These are phyloP conservation scores for Russula brevipes DNA, from an alignment of 768 basidiomycete genomes.

Conservation along the genomic window DNA sequence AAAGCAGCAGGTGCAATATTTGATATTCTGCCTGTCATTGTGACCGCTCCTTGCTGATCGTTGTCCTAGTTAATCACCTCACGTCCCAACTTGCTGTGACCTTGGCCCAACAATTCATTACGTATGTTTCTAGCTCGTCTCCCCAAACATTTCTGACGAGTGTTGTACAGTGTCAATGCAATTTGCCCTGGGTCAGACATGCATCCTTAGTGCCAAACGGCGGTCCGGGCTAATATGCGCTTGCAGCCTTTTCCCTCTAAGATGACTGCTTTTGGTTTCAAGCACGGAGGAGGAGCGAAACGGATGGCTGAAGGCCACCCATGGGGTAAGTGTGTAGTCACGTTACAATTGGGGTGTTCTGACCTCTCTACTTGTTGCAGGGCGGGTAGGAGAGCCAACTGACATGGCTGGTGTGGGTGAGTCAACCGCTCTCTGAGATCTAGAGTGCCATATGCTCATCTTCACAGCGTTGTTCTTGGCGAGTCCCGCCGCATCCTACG, in stretches of 20 bases:
- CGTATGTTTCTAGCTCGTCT: constrained; percentile 40
- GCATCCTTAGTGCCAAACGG: not conserved
- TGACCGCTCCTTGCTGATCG: not conserved
- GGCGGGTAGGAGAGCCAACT: constrained; percentile 56
- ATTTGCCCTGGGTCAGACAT: constrained; percentile 67
- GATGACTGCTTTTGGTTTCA: constrained; percentile 75
- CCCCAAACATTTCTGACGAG: not conserved
- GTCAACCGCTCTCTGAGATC: constrained; percentile 6
- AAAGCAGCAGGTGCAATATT: constrained; percentile 54
- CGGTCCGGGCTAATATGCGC: not conserved
- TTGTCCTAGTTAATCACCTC: constrained; percentile 58
- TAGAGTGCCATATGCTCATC: not conserved
- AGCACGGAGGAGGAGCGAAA: constrained; percentile 45
- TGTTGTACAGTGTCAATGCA: constrained; percentile 61
- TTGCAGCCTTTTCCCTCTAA: constrained; percentile 65
- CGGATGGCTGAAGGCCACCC: constrained; percentile 52
- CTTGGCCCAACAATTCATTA: constrained; percentile 54
- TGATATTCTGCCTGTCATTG: not conserved
- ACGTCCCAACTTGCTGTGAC: constrained; percentile 67
- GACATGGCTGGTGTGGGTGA: constrained; percentile 65
- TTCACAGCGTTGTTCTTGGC: constrained; percentile 34
- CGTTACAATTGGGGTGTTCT: not conserved
- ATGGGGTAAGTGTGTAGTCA: constrained; percentile 43
- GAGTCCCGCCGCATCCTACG: constrained; percentile 65
- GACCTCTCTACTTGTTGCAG: constrained; percentile 32